Evolutionary conservation across 768 basidiomycete genomes (phyloP).

Genomic region (Podaxis sp.): DNA sequence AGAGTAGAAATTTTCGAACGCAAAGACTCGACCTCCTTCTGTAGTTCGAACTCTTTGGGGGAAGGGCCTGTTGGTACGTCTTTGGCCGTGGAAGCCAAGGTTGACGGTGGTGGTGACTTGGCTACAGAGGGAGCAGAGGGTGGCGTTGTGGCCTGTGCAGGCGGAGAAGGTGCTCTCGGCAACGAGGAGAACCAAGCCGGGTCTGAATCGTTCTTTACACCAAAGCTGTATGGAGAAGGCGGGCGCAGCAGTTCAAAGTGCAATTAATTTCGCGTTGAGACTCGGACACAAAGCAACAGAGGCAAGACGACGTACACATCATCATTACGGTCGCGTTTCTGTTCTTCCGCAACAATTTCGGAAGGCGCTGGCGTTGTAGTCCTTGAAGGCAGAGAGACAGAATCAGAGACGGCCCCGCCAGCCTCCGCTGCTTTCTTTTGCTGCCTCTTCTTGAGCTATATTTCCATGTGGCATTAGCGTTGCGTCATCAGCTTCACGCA

Average conservation of each 20-base stretch:
- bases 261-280: not conserved
- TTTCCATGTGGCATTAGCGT: not conserved
- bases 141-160: conserved; percentile 20
- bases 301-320: conserved; percentile 56
- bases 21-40: conserved; percentile 16
- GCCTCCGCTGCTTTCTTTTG: conserved; percentile 59
- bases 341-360: conserved; percentile 25
- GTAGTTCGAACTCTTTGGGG: conserved; percentile 8
- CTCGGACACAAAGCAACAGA: not conserved
- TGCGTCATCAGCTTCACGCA: not conserved
- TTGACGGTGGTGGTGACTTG: conserved; percentile 12
- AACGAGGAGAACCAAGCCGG: conserved; percentile 60
- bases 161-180: conserved; percentile 37
- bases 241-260: not conserved
- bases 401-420: conserved; percentile 24
- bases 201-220: conserved; percentile 38
- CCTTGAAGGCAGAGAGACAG: conserved; percentile 34
- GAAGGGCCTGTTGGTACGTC: not conserved
- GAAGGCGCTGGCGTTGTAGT: conserved; percentile 50
- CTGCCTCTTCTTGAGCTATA: conserved; percentile 76
- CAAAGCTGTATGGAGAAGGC: not conserved
- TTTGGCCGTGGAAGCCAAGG: not conserved
- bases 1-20: conserved; percentile 22
- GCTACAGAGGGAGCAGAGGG: conserved; percentile 7
- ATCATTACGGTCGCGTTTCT: conserved; percentile 42